Conservation (phyloP, 495 filamentous ascomycete species). For the Pyrenula massariospora region DNA sequence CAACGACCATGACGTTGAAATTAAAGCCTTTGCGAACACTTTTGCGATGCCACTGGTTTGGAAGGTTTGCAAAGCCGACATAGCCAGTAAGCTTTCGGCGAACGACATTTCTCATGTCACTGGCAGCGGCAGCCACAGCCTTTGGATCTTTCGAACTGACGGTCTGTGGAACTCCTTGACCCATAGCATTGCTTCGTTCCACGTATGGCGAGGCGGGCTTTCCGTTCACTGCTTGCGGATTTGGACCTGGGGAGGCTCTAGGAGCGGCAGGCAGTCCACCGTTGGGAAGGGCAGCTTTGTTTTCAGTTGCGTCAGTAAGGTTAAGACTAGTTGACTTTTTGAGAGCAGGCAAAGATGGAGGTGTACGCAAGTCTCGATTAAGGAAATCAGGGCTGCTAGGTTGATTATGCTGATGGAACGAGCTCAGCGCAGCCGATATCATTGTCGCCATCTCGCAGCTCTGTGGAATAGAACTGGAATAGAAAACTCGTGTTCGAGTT, state of each 20-base stretch:
- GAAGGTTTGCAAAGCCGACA: slow-evolving; percentile 96
- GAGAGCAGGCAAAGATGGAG: background rate
- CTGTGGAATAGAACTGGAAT: too few species aligned
- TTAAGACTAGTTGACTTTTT: background rate
- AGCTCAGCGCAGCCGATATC: background rate
- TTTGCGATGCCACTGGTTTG: slow-evolving; percentile 99
- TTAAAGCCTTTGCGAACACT: slow-evolving; percentile 99
- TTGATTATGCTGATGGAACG: background rate
- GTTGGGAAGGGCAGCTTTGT: slow-evolving; percentile 19
- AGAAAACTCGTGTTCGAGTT: too few species aligned
- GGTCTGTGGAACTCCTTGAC: slow-evolving; percentile 49
- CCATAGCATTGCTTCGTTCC: slow-evolving; percentile 52
- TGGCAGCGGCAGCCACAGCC: slow-evolving; percentile 61
- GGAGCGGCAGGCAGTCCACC: slow-evolving; percentile 22
- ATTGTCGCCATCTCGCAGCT: background rate
- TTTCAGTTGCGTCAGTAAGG: slow-evolving; percentile 2
- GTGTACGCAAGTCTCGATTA: background rate
- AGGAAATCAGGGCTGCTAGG: background rate
- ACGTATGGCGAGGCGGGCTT: slow-evolving; percentile 46
- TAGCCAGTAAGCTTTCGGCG: slow-evolving; percentile 96
- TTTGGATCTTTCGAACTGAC: slow-evolving; percentile 77
- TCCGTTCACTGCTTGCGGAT: slow-evolving; percentile 30
- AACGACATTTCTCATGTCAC: slow-evolving; percentile 93
- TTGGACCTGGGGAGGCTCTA: slow-evolving; percentile 15
- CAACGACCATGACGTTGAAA: slow-evolving; percentile 99